These are phyloP conservation scores for Rhizoctonia solani DNA, from an alignment of 1,284 basidiomycete species.

Conservation along the genomic window DNA sequence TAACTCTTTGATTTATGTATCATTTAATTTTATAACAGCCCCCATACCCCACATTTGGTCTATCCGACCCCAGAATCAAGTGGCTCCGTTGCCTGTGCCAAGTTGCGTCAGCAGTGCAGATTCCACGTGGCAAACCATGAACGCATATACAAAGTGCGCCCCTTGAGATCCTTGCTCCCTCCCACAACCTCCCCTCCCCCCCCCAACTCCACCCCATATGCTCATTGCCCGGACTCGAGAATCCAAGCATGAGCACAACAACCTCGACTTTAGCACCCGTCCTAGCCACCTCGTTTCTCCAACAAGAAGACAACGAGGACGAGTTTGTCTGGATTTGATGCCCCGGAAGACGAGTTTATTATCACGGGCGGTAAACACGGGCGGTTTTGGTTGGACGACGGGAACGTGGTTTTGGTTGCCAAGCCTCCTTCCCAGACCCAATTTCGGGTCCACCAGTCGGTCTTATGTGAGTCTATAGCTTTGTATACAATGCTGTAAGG, in stretches of 20 bases:
- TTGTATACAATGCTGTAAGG: too few species aligned
- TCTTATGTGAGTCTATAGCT: slow-evolving; percentile 1
- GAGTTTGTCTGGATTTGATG: slow-evolving; percentile 28
- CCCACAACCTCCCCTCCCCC: not conserved
- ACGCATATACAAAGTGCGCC: slow-evolving; percentile 25
- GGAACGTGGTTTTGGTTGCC: slow-evolving; percentile 23
- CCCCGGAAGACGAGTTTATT: slow-evolving; percentile 24
- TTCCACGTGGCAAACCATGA: slow-evolving; percentile 10
- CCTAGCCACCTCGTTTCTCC: slow-evolving; percentile 4
- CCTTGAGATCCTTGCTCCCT: not conserved
- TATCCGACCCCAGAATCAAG: not conserved
- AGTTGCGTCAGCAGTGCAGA: slow-evolving; percentile 18
- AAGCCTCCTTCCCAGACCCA: slow-evolving; percentile 20
- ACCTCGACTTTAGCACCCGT: not conserved
- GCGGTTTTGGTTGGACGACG: slow-evolving; percentile 24
- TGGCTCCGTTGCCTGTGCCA: not conserved
- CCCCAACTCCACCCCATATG: too few species aligned
- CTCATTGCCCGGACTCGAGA: too few species aligned
- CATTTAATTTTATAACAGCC: not conserved
- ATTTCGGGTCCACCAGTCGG: slow-evolving; percentile 27
- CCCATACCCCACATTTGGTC: not conserved
- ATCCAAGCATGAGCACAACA: too few species aligned
- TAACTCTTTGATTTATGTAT: not conserved
- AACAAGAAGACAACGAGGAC: slow-evolving; percentile 13
- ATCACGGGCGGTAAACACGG: slow-evolving; percentile 29